Base-by-base conservation (phyloP, 2,329 filamentous ascomycete genomes). In the Colletotrichum liriopes region DNA sequence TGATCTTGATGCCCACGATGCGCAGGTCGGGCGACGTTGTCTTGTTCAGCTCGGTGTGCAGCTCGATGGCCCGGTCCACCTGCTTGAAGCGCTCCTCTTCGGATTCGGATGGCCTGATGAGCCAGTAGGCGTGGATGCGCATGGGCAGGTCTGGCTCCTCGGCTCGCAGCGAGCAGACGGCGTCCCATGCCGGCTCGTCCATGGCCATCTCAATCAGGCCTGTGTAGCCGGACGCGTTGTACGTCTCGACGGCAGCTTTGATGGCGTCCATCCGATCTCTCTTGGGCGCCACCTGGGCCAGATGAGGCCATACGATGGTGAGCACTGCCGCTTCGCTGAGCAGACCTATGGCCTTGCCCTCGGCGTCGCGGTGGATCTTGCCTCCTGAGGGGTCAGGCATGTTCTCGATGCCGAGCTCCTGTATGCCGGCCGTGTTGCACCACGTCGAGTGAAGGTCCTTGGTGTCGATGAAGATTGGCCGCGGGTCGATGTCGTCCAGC, bases 191-290 rank as follows among this genome's bases (percentile, higher is more conserved):
- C 32, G 83, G 85, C 49, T 90, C 87, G 71, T 90, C 88, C 88
- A 90, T 90, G 55, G 89, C 89, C 89, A 90, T 90, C 64, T 90
- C 88, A 9, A 89, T 82, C 49, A 88, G 82, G 2, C 88, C 87
- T 0, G 88, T 90, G 75, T 88, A 89, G 1, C 89, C 88, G 1
- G 83, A 86, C 0, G 82, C 78, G 72, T 85, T 86, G 75, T 89
- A 90, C 0, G 85, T 83, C 3, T 82, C 76, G 32, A 90, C 83
- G 0, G 87, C 88, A 0, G 84, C 84, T 23, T 79, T 79, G 72
- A 90, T 83, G 3, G 85, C 83, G 6, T 83, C 82, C 63, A 86
- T 83, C 45, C 85, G 85, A 58, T 90, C 86, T 32, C 85, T 80
- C 43, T 85, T 80, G 3, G 84, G 83, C 0, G 87, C 81, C 1